A percentile compares a stretch with the other conserved stretches of the same genome.
phyloP scores from a whole-genome alignment of 2,329 filamentous ascomycete species.

The Rasamsonia emersonii region DNA sequence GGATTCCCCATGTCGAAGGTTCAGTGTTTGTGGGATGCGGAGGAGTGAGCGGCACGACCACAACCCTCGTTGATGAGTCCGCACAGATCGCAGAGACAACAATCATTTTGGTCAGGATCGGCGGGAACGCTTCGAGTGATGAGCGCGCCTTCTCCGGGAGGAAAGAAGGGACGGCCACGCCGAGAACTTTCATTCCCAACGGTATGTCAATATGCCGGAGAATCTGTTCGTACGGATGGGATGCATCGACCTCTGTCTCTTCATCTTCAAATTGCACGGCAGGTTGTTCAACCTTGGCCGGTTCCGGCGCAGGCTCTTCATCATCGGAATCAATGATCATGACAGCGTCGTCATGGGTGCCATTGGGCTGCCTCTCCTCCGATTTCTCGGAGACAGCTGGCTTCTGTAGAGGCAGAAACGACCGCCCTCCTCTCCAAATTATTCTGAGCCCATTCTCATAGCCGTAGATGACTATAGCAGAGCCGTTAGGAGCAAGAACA shows the following conservation, averaged over 20 bases:
- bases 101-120: conserved; percentile 42
- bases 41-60: conserved; percentile 47
- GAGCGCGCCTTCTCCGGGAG: conserved; percentile 34
- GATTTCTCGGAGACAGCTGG: conserved; percentile 16
- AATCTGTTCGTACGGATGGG: conserved; percentile 46
- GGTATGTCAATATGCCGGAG: conserved; percentile 48
- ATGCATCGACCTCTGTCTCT: conserved; percentile 48
- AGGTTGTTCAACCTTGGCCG: conserved; percentile 13
- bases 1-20: conserved; percentile 31
- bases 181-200: conserved; percentile 45
- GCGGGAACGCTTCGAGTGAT: conserved; percentile 35
- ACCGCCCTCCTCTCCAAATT: conserved; percentile 52
- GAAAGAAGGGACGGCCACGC: conserved; percentile 41
- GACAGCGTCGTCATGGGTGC: conserved; percentile 33
- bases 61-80: conserved; percentile 47
- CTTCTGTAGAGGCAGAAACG: conserved; percentile 29
- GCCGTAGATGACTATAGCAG: conserved; percentile 52
- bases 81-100: conserved; percentile 48
- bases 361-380: conserved; percentile 10
- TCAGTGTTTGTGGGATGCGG: conserved; percentile 37
- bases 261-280: conserved; percentile 41
- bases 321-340: conserved; percentile 52
- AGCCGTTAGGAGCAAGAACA: conserved; percentile 50
- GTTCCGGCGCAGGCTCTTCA: conserved; percentile 40
- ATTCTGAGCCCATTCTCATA: conserved; percentile 50